Evolutionary conservation across 805 yeast species (phyloP).

Genomic region (Spathaspora hagerdaliae): DNA sequence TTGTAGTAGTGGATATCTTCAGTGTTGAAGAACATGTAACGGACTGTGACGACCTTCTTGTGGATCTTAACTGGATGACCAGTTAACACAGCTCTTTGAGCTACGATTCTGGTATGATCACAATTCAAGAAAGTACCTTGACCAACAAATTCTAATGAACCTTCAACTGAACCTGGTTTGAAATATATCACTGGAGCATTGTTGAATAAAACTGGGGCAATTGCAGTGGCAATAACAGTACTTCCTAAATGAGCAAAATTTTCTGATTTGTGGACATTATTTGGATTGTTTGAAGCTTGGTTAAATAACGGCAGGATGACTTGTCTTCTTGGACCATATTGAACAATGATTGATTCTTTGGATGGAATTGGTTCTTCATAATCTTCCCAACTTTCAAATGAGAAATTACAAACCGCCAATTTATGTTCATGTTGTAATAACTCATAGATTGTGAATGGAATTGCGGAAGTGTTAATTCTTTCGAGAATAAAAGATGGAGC

Average conservation of each 20-base stretch:
- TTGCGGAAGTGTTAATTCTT: conserved; percentile 23
- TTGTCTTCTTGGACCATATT: conserved; percentile 90
- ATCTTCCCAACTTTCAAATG: conserved; percentile 86
- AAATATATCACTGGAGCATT: conserved; percentile 83
- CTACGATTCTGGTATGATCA: conserved; percentile 79
- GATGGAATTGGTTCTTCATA: conserved; percentile 81
- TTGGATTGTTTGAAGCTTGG: conserved; percentile 68
- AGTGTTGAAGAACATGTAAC: conserved; percentile 95
- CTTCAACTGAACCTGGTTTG: conserved; percentile 50
- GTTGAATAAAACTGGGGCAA: conserved; percentile 82
- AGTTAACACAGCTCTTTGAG: conserved; percentile 84
- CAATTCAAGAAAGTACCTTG: conserved; percentile 86
- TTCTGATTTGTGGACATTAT: conserved; percentile 84
- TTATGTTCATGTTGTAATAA: conserved; percentile 84
- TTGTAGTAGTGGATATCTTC: conserved; percentile 88
- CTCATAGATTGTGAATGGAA: conserved; percentile 66
- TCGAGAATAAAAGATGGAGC: conserved; percentile 49
- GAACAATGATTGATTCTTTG: conserved; percentile 76
- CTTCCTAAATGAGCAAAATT: conserved; percentile 75
- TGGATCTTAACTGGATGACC: conserved; percentile 96
- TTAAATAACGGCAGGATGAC: conserved; percentile 80
- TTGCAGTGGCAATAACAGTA: conserved; percentile 72
- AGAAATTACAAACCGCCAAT: conserved; percentile 74
- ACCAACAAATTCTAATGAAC: conserved; percentile 68
- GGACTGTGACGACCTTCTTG: conserved; percentile 82